Base-by-base conservation (phyloP, 2,329 filamentous ascomycete genomes). In the Trichoderma sp. region DNA sequence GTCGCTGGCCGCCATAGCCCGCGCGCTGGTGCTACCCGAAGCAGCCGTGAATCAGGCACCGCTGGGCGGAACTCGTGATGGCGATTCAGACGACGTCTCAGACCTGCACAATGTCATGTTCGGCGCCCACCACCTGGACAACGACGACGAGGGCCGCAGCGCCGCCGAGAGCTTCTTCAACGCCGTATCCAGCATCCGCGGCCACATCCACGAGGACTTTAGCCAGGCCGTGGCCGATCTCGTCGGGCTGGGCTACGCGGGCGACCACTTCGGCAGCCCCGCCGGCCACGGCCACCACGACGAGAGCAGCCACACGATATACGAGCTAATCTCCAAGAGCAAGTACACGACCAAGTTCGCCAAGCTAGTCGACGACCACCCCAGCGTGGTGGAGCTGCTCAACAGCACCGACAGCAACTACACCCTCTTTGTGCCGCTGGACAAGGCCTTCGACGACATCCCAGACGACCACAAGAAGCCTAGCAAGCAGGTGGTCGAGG, bases 371-470 rank as follows among this genome's bases (percentile, higher is more conserved):
- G 85, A 91, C 71, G 85, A 93, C 71, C 89, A 92, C 76, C 85
- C 89, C 0, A 88, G 92, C 64, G 82, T 97, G 0, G 89, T 95
- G 43, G 79, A 91, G 66, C 78, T 89, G 4, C 86, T 97, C 33
- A 96, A 96, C 80, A 87, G 87, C 75, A 95, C 92, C 1, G 81
- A 86, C 43, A 83, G 87, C 27, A 94, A 95, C 79, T 88, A 91
- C 76, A 97, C 94, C 0, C 80, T 96, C 62, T 96, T 97, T 75
- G 91, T 92, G 2, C 94, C 94, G 0, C 89, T 87, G 1, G 88
- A 97, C 77, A 82, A 85, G 61, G 93, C 93, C 0, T 95, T 97
- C 74, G 87, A 91, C 71, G 82, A 86, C 73, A 79, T 89, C 29
- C 86, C 85, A 2, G 75, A 84, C 24, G 76, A 84, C 78, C 75